Evolutionary conservation across 2,329 filamentous ascomycete genomes (phyloP).

Genomic region (Ascosphaera apis): DNA sequence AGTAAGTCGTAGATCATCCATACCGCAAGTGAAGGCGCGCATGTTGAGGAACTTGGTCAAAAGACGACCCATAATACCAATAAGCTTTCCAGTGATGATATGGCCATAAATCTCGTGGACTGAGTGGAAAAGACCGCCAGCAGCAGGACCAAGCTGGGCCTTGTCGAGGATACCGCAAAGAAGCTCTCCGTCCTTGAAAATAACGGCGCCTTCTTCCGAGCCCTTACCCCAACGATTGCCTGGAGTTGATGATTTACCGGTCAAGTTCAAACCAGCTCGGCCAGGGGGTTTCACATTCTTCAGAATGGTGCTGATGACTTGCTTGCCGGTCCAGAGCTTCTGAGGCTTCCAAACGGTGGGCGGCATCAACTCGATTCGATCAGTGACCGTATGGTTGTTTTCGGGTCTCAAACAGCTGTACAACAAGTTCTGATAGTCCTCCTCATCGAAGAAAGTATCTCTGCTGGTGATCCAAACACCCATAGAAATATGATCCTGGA

Average conservation of each 20-base stretch:
- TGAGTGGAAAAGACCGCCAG: constrained; percentile 72
- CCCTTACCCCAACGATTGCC: constrained; percentile 51
- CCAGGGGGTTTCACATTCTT: constrained; percentile 70
- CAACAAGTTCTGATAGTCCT: constrained; percentile 80
- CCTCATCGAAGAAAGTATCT: constrained; percentile 72
- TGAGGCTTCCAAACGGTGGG: constrained; percentile 66
- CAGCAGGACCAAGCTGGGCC: constrained; percentile 70
- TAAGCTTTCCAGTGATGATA: constrained; percentile 58
- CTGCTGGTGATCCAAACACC: constrained; percentile 74
- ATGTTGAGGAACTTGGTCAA: constrained; percentile 79
- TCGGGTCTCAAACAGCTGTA: constrained; percentile 80
- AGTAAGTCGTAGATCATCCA: constrained; percentile 82
- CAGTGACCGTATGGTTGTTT: constrained; percentile 63
- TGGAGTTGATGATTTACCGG: constrained; percentile 54
- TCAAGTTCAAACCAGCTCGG: constrained; percentile 56
- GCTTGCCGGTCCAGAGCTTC: constrained; percentile 83
- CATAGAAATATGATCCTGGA: constrained; percentile 96
- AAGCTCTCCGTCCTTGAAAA: constrained; percentile 70
- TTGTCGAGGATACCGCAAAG: constrained; percentile 87
- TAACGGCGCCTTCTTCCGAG: constrained; percentile 54
- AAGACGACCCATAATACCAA: constrained; percentile 73
- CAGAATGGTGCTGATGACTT: constrained; percentile 76
- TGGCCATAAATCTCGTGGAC: constrained; percentile 88
- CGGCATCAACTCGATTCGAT: constrained; percentile 56
- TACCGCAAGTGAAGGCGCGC: constrained; percentile 89